Percentiles rank a stretch among this genome's conserved stretches.
Conservation (phyloP, 352 stramenopile genomes). For the Phytophthora crassamura region DNA sequence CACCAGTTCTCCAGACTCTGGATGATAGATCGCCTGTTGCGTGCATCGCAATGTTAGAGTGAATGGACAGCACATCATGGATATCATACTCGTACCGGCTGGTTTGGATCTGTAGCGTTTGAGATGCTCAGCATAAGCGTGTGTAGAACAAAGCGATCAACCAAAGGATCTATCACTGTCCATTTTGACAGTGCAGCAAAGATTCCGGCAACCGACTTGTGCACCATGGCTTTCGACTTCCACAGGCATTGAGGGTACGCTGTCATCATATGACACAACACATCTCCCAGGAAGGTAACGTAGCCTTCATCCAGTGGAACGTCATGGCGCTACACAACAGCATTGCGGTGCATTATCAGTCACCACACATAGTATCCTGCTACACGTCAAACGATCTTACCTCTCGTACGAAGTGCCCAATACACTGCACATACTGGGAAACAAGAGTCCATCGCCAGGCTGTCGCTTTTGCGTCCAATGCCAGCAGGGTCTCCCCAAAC, state of each 20-base stretch:
- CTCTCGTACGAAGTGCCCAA: constrained; percentile 62
- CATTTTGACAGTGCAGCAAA: constrained; percentile 49
- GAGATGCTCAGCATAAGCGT: constrained; percentile 74
- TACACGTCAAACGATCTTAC: constrained; percentile 32
- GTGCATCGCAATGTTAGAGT: background rate
- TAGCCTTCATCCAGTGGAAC: constrained; percentile 51
- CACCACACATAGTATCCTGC: background rate
- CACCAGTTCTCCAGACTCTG: constrained; percentile 72
- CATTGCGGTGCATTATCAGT: background rate
- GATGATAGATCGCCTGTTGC: constrained; percentile 65
- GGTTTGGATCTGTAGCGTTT: constrained; percentile 55
- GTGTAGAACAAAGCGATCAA: constrained; percentile 65
- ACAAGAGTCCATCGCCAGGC: constrained; percentile 66
- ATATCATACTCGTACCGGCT: constrained; percentile 39
- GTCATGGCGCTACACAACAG: constrained; percentile 30
- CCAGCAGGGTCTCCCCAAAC: constrained; percentile 76
- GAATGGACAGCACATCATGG: background rate
- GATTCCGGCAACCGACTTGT: constrained; percentile 58
- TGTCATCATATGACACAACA: constrained; percentile 67
- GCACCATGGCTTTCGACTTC: constrained; percentile 61
- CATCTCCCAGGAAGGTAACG: constrained; percentile 57
- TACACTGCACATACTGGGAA: constrained; percentile 64
- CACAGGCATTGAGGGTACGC: constrained; percentile 71
- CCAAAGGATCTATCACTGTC: constrained; percentile 45
- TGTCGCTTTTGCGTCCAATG: constrained; percentile 53